Conservation (phyloP, 2,329 filamentous ascomycete species). For the Aspergillus spinulosporus region DNA sequence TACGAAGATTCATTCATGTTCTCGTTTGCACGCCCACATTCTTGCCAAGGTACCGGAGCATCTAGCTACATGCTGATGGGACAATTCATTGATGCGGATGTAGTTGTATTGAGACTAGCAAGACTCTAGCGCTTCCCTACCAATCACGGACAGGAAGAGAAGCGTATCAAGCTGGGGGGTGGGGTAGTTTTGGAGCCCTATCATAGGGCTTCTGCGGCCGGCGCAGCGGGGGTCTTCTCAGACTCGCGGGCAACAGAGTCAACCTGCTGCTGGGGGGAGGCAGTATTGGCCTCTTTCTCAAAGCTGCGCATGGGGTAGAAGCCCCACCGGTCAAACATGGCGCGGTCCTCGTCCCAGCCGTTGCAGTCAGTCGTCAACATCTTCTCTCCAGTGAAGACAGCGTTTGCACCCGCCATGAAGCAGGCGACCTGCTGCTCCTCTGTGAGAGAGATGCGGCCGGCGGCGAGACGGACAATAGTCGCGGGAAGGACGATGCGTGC, state of each 20-base stretch:
- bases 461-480: slow-evolving; percentile 86
- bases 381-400: slow-evolving; percentile 94
- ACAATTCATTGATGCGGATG: slow-evolving; percentile 8
- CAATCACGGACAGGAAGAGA: neutral
- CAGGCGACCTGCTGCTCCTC: slow-evolving; percentile 88
- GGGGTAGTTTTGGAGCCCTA: slow-evolving; percentile 6
- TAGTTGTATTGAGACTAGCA: slow-evolving; percentile 7
- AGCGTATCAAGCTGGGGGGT: slow-evolving; percentile 5
- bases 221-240: slow-evolving; percentile 28
- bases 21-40: neutral
- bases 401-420: slow-evolving; percentile 88
- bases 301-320: slow-evolving; percentile 71
- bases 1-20: neutral
- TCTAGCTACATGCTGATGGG: slow-evolving; percentile 11
- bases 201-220: slow-evolving; percentile 33
- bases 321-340: slow-evolving; percentile 81
- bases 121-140: neutral
- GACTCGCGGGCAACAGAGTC: slow-evolving; percentile 1
- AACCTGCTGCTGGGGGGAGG: slow-evolving; percentile 7
- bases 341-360: slow-evolving; percentile 84
- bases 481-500: slow-evolving; percentile 79
- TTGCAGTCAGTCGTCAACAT: slow-evolving; percentile 93
- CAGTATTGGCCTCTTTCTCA: slow-evolving; percentile 37
- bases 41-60: slow-evolving; percentile 13
- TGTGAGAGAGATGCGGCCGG: slow-evolving; percentile 77